Percentiles rank a stretch among this genome's conserved stretches.
These are phyloP conservation scores for Heritiera fomes DNA, from an alignment of 345 rosid species.

Conservation along the genomic window DNA sequence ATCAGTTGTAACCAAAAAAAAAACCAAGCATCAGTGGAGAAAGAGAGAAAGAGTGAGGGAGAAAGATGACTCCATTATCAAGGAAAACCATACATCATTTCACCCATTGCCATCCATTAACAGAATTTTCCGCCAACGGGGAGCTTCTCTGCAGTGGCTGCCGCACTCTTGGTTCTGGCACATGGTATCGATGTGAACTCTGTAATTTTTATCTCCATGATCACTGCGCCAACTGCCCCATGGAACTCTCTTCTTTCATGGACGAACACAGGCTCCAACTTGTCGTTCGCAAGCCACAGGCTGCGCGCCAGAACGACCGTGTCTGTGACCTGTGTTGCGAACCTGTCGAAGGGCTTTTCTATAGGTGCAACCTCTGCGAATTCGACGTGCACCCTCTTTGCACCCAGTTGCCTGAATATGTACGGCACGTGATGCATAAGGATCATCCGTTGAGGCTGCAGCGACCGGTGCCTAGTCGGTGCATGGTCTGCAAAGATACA, in stretches of 20 bases:
- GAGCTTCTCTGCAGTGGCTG: background rate
- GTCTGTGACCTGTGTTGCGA: background rate
- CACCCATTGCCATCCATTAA: background rate
- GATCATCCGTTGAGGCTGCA: conserved; percentile 36
- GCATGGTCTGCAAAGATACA: conserved; percentile 32
- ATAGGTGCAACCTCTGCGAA: conserved; percentile 38
- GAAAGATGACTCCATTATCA: background rate
- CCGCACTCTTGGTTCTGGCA: background rate
- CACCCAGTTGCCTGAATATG: conserved; percentile 34
- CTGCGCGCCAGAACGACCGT: background rate
- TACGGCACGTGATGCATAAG: conserved; percentile 36
- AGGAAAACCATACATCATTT: background rate
- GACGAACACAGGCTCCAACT: background rate
- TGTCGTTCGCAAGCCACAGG: background rate
- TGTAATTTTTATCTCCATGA: background rate
- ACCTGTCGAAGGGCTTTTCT: conserved; percentile 32
- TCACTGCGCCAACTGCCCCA: background rate
- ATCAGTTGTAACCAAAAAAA: background rate
- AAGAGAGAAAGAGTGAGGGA: background rate
- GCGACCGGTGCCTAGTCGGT: conserved; percentile 11
- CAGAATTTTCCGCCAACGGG: background rate
- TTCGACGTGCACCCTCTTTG: conserved; percentile 44
- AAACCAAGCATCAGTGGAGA: too few relatives aligned
- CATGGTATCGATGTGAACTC: background rate
- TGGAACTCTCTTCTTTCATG: background rate